Conservation (phyloP, 345 rosid genomes). For the Schrenkiella parvula region DNA sequence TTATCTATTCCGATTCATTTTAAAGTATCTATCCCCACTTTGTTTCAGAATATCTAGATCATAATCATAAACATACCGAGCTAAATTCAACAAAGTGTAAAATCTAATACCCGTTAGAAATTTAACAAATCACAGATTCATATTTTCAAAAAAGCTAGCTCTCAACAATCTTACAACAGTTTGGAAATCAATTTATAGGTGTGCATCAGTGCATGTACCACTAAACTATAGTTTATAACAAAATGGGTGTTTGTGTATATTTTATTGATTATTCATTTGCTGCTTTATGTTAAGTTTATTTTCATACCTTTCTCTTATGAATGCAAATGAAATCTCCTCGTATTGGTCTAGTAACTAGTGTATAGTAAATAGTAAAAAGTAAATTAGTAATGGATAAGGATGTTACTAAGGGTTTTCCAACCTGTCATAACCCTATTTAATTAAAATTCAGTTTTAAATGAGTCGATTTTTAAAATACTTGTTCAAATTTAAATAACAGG, state of each 20-base stretch:
- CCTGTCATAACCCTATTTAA: too few relatives aligned
- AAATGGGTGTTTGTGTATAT: not conserved
- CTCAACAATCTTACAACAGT: not conserved
- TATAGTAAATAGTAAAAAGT: too few relatives aligned
- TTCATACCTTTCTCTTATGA: not conserved
- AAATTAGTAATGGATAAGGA: too few relatives aligned
- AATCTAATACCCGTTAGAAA: too few relatives aligned
- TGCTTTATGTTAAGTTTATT: too few relatives aligned
- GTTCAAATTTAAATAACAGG: too few relatives aligned
- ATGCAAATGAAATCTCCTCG: not conserved
- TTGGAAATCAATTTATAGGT: not conserved
- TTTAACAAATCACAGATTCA: not conserved
- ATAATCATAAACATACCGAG: too few relatives aligned
- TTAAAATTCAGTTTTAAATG: too few relatives aligned
- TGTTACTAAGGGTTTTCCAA: too few relatives aligned
- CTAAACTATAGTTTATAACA: not conserved
- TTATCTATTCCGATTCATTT: not conserved
- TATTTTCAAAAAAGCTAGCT: not conserved
- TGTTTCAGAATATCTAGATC: not conserved
- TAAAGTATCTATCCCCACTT: not conserved
- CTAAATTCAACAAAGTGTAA: too few relatives aligned
- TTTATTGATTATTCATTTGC: not conserved
- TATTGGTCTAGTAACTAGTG: not conserved
- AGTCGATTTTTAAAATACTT: too few relatives aligned
- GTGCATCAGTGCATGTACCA: too few relatives aligned